phyloP scores from a whole-genome alignment of 139 green algal species.

The Micractinium sp. region DNA sequence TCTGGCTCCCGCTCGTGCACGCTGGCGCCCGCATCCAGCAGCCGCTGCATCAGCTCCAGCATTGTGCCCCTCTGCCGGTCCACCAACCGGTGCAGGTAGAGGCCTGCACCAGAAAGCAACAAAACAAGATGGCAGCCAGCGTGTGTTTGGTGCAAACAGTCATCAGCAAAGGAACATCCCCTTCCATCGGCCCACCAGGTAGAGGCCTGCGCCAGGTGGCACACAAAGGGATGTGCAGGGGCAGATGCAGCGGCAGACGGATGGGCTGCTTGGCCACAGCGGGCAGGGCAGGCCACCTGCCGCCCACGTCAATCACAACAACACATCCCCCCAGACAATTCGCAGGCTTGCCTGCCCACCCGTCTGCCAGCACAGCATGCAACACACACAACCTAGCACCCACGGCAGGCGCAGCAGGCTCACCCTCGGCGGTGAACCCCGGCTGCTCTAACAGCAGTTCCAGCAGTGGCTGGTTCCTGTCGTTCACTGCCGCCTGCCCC shows the following conservation, averaged over 20 bases:
- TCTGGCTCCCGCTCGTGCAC: slow-evolving; percentile 7
- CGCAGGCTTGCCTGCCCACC: too few relatives aligned
- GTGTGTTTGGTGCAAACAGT: neutral
- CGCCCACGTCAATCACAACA: too few relatives aligned
- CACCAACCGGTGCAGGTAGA: slow-evolving; percentile 22
- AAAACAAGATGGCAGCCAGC: neutral
- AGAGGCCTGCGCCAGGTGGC: too few relatives aligned
- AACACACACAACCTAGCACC: too few relatives aligned
- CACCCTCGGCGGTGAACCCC: slow-evolving; percentile 9
- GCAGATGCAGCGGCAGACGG: neutral
- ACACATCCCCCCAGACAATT: too few relatives aligned
- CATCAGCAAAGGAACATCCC: too few relatives aligned
- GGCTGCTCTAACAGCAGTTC: slow-evolving; percentile 34
- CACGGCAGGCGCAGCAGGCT: neutral
- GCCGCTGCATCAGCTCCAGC: neutral
- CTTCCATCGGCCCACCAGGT: too few relatives aligned
- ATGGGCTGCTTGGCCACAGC: too few relatives aligned
- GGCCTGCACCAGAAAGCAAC: neutral
- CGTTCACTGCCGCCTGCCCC: slow-evolving; percentile 23
- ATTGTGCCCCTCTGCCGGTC: neutral
- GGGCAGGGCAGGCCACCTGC: too few relatives aligned
- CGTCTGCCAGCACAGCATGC: neutral
- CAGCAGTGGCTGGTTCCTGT: slow-evolving; percentile 14
- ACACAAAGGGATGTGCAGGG: too few relatives aligned
- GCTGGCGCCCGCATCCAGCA: slow-evolving; percentile 18